Base-by-base conservation (phyloP, 164 flowering plant genomes). In the Euptelea pleiosperma region DNA sequence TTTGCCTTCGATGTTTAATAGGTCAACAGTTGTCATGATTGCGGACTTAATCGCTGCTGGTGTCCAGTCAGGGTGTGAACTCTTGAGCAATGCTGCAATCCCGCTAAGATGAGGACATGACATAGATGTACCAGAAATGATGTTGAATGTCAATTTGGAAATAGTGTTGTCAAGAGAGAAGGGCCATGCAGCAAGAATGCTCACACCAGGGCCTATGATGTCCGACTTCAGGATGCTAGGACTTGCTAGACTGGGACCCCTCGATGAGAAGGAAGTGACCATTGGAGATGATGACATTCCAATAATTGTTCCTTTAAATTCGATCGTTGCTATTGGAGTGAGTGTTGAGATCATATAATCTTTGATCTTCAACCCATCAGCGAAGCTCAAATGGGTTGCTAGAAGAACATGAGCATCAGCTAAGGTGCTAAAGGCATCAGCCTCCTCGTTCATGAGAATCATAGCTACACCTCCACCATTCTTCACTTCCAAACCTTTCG, bases 51-150 rank as follows among this genome's bases (percentile, higher is more conserved):
- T 76, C 15, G 83, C 83, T 0, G 85, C 80, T 0, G 87, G 85
- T 1, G 84, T 69, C 91, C 85, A 80, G 12, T 74, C 73, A 1
- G 82, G 87, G 58, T 84, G 87, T 0, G 75, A 18, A 53, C 71
- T 63, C 60, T 73, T 82, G 42, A 82, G 73, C 68, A 84, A 58
- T 2, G 83, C 85, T 0, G 83, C 82, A 28, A 80, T 57, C 18
- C 90, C 86, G 28, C 77, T 71, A 3, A 85, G 81, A 50, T 82
- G 85, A 35, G 84, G 87, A 33, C 79, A 73, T 0, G 84, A 69
- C 82, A 82, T 79, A 3, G 87, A 82, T 12, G 84, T 82, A 16
- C 91, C 86, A 0, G 82, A 82, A 1, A 69, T 52, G 4, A 80
- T 61, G 61, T 72, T 69, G 39, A 75, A 80, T 0, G 71, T 66